Evolutionary conservation across 2,329 filamentous ascomycete species (phyloP), one percentile per base, ranked within the genome.

Genomic region (Apiospora malaysiana): DNA sequence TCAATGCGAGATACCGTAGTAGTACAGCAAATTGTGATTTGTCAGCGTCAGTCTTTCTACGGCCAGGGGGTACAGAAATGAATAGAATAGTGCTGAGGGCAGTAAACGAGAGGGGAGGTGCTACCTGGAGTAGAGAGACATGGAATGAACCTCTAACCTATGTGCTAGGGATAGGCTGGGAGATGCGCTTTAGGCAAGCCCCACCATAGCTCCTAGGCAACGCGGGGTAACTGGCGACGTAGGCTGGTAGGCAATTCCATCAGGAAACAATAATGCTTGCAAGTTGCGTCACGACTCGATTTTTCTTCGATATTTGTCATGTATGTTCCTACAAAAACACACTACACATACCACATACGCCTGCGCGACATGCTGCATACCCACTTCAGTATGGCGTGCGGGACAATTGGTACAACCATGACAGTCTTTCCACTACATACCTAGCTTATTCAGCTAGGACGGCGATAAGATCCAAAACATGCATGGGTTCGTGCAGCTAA

Each of bases 201-300:
- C 51, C 51, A 37, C 51, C 27, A 59, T 59, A 37, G 51, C 51
- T 59, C 27, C 51, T 59, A 32, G 51, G 18, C 49, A 56, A 32
- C 49, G 51, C 51, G 51, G 51, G 51, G 51, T 59, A 59, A 59
- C 49, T 32, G 49, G 49, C 49, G 49, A 56, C 49, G 47, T 51
- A 51, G 45, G n/a, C n/a, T n/a, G n/a, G 47, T 25, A 25, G 51
- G 51, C 51, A 59, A 37, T 37, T 21, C 25, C 27, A 59, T 37
- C 51, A 27, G 27, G 27, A 59, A 37, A 37, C 51, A 59, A 21
- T 45, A 27, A 59, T 51, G 47, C 47, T 51, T 51, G 47, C n/a
- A 12, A 27, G 27, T 59, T 59, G 51, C 51, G 51, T 59, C 51
- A 59, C 51, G 27, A 59, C 51, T 59, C 51, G 21, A 27, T 59